Percentiles rank a stretch among this genome's conserved stretches.
Conservation (phyloP, 2,329 filamentous ascomycete species). For the Clonostachys rhizophaga region DNA sequence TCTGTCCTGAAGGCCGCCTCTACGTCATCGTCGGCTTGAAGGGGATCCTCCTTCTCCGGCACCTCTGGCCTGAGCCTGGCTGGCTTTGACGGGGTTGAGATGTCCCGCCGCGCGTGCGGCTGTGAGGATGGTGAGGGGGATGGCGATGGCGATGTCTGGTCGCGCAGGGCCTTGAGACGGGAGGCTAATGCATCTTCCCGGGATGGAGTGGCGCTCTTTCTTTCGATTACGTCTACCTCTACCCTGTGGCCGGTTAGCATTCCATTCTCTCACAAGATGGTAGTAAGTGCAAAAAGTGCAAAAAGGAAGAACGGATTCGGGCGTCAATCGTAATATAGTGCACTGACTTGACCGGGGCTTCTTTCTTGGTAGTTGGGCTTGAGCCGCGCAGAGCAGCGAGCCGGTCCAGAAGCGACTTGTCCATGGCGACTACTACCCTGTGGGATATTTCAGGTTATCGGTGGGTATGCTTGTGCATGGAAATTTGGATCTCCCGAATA, state of each 20-base stretch:
- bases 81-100: too few relatives aligned
- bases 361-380: conserved; percentile 32
- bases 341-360: conserved; percentile 1
- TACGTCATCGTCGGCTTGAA: conserved; percentile 23
- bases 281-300: background rate
- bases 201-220: conserved; percentile 30
- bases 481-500: too few relatives aligned
- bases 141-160: conserved; percentile 18
- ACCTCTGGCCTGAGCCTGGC: background rate
- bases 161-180: conserved; percentile 45
- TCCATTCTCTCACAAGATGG: background rate
- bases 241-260: conserved; percentile 16
- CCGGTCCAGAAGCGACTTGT: conserved; percentile 45
- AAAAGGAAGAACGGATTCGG: background rate
- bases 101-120: background rate
- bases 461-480: too few relatives aligned
- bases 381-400: conserved; percentile 43
- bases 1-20: conserved; percentile 38
- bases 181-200: conserved; percentile 46
- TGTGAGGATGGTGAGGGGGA: background rate
- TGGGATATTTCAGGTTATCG: too few relatives aligned
- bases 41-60: background rate
- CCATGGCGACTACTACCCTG: conserved; percentile 11
- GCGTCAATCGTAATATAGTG: background rate
- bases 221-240: conserved; percentile 31